Percentiles rank a stretch among this genome's conserved stretches.
Conservation (phyloP, 2,329 filamentous ascomycete species). For the Dothiorella sarmentorum region DNA sequence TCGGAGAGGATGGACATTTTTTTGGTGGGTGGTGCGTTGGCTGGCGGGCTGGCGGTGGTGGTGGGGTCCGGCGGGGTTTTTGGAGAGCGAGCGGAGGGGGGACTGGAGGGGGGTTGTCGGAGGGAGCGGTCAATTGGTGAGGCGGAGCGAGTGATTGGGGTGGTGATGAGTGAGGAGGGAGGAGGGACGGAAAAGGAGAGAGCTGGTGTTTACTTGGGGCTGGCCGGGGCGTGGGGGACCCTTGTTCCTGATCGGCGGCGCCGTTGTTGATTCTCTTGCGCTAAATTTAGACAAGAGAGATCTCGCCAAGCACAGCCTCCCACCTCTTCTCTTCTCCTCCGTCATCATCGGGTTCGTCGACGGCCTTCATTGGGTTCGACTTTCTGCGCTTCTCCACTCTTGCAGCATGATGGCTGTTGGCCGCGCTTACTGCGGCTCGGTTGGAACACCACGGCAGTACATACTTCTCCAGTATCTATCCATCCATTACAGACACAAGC, state of each 20-base stretch:
- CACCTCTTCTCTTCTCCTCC: neutral
- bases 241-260: constrained; percentile 7
- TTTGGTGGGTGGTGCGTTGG: neutral
- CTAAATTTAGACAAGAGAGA: constrained; percentile 15
- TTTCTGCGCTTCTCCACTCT: too few relatives aligned
- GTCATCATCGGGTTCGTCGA: too few relatives aligned
- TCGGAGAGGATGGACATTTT: constrained; percentile 24
- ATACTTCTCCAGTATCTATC: too few relatives aligned
- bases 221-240: neutral
- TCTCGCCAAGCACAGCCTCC: constrained; percentile 1
- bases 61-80: neutral
- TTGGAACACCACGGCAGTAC: too few relatives aligned
- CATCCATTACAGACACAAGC: neutral
- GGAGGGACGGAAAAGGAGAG: neutral
- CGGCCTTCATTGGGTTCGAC: too few relatives aligned
- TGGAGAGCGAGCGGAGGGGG: neutral
- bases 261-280: neutral
- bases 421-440: neutral
- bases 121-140: neutral
- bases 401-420: neutral
- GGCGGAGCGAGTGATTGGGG: neutral
- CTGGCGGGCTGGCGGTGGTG: neutral
- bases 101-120: neutral
- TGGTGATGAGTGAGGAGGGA: neutral
- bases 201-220: constrained; percentile 1